Percentiles rank a stretch among this genome's conserved stretches.
Evolutionary conservation across 768 basidiomycete species (phyloP).

Genomic region (Mycena galericulata): DNA sequence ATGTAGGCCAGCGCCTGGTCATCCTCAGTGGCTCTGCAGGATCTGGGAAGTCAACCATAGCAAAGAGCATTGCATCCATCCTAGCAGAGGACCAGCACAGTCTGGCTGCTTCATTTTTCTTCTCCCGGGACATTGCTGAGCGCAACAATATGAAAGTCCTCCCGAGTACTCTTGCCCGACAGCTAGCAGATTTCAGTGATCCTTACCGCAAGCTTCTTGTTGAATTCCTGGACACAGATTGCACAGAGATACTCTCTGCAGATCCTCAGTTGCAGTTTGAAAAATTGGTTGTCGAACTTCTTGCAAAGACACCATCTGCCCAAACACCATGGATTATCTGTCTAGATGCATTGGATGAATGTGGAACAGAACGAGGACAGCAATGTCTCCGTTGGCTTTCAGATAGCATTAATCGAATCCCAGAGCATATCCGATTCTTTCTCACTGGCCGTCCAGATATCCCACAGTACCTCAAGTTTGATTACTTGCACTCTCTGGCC

Average conservation of each 20-base stretch:
- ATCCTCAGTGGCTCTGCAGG: no score
- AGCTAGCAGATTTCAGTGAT: background rate
- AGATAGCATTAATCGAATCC: background rate
- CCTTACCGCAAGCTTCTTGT: no score
- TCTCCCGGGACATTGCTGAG: background rate
- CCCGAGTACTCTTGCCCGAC: background rate
- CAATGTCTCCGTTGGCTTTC: background rate
- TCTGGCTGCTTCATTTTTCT: background rate
- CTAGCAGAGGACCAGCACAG: background rate
- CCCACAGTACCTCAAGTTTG: no score
- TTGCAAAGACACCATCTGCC: background rate
- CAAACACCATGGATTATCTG: background rate
- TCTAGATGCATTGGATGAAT: background rate
- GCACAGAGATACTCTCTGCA: no score
- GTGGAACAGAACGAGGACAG: background rate
- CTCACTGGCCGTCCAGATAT: no score
- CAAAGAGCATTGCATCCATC: no score
- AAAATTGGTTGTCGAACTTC: background rate
- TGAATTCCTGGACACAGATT: no score
- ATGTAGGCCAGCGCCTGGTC: no score
- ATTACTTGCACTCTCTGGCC: no score
- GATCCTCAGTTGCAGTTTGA: background rate
- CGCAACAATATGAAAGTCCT: background rate
- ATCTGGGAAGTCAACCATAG: no score
- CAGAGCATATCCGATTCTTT: no score